Evolutionary conservation across 768 basidiomycete species (phyloP).

Genomic region (Lactarius vividus): DNA sequence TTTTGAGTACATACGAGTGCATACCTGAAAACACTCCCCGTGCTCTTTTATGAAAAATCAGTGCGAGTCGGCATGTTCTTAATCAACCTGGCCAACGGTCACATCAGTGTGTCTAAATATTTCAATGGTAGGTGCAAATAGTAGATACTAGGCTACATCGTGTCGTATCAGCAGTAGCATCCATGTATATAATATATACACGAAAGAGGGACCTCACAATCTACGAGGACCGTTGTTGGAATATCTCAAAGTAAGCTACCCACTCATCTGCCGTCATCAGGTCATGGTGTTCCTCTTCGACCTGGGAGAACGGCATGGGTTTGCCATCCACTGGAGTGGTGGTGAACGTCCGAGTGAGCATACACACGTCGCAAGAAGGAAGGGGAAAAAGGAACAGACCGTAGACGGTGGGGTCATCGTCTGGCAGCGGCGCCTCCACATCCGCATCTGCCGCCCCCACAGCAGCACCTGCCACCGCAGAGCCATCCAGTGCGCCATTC

Average conservation of each 20-base stretch:
- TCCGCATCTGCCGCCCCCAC: slow-evolving; percentile 11
- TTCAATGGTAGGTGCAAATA: neutral
- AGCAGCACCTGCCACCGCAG: neutral
- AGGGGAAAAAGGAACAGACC: slow-evolving; percentile 42
- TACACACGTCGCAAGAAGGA: neutral
- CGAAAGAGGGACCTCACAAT: neutral
- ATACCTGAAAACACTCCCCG: slow-evolving; percentile 4
- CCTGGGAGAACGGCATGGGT: slow-evolving; percentile 67
- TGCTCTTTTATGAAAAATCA: neutral
- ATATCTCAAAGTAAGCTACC: slow-evolving; percentile 71
- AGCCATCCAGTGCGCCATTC: slow-evolving; percentile 26
- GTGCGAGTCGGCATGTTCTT: neutral
- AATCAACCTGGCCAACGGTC: no score
- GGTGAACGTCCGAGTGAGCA: slow-evolving; percentile 9
- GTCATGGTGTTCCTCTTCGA: slow-evolving; percentile 92
- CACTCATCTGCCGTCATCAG: slow-evolving; percentile 94
- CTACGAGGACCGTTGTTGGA: slow-evolving; percentile 43
- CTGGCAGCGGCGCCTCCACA: neutral
- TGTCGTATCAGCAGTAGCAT: neutral
- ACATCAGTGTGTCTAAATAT: neutral
- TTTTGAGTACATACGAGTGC: no score
- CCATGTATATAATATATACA: neutral
- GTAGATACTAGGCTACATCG: slow-evolving; percentile 5
- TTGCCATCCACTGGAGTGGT: slow-evolving; percentile 67
- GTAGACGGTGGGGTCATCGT: slow-evolving; percentile 64